Conservation (phyloP, 768 basidiomycete genomes). For the Leucocoprinus sp. region DNA sequence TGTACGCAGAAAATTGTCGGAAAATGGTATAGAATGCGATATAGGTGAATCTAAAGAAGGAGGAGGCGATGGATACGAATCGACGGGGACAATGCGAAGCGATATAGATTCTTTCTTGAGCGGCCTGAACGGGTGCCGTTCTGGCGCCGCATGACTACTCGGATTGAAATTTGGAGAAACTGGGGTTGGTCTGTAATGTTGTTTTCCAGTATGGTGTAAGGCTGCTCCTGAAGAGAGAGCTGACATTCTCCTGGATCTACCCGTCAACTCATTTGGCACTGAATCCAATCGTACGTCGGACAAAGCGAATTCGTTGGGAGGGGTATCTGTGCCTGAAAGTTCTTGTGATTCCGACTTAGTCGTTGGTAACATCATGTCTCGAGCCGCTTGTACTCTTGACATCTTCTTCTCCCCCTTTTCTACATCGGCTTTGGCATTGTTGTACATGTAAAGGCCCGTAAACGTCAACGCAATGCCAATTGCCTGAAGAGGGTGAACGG, state of each 20-base stretch:
- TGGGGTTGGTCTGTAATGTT: conserved; percentile 10
- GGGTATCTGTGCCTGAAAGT: conserved; percentile 33
- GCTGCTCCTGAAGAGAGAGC: conserved; percentile 5
- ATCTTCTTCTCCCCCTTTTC: conserved; percentile 89
- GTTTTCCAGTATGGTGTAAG: conserved; percentile 1
- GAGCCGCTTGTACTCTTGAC: conserved; percentile 64
- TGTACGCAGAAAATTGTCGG: conserved; percentile 7
- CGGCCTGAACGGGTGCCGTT: conserved; percentile 1
- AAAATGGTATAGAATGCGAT: conserved; percentile 20
- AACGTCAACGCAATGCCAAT: conserved; percentile 90
- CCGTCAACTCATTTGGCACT: conserved; percentile 17
- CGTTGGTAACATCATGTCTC: conserved; percentile 60
- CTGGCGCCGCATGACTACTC: neutral
- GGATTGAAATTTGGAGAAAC: conserved; percentile 4
- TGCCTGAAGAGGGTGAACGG: conserved; percentile 76
- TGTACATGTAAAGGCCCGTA: conserved; percentile 90
- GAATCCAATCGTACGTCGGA: neutral
- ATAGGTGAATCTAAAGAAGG: conserved; percentile 28
- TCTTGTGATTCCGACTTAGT: conserved; percentile 54
- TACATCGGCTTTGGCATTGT: conserved; percentile 87
- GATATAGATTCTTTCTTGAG: conserved; percentile 8
- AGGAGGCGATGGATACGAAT: conserved; percentile 45
- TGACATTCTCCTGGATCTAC: conserved; percentile 29
- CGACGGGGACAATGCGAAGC: conserved; percentile 19
- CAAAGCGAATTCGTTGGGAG: conserved; percentile 19